Evolutionary conservation across 2,329 filamentous ascomycete genomes (phyloP), one percentile per base, ranked within the genome.

Genomic region (Alternaria sp.): DNA sequence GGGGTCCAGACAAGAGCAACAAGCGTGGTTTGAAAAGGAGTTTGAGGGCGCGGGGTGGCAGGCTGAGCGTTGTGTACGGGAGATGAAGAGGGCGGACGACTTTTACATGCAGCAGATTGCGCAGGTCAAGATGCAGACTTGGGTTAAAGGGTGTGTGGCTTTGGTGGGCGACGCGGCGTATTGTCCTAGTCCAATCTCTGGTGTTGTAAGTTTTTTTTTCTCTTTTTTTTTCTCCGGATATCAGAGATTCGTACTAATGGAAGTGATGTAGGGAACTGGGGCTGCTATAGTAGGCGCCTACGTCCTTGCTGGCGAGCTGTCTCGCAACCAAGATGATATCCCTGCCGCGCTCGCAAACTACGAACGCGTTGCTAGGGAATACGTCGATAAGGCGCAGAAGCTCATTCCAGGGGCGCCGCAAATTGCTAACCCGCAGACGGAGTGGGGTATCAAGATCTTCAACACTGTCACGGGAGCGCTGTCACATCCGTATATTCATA

Each of bases 61-160:
- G 55, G 64, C 66, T 0, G 69, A 77, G 2, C 71, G 77, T 0
- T 67, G 79, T 3, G 46, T 82, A 0, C 60, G 72, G 7, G 79
- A 67, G 2, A 79, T 83, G 78, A 66, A 74, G 28, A 68, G 65
- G 1, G 67, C 76, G 0, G 65, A 78, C 0, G 78, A 83, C 54
- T 83, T 81, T 62, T 83, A 83, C 65, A 79, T 77, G 57, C 75
- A 80, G 29, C 74, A 78, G 17, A 66, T 79, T n/a, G 77, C 72
- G 5, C 76, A 80, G 45, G 72, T 80, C 42, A 76, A 74, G 44
- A 71, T 80, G 61, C 60, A 72, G 2, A 51, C 62, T 2, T 79
- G 76, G 73, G 70, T 68, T 1, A 67, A 71, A 17, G 75, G 76
- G 7, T 70, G 74, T n/a, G 65, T 73, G 6, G 76, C 56, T 6